phyloP scores from a whole-genome alignment of 169 alveolate species.

The Plasmodium chabaudi region DNA sequence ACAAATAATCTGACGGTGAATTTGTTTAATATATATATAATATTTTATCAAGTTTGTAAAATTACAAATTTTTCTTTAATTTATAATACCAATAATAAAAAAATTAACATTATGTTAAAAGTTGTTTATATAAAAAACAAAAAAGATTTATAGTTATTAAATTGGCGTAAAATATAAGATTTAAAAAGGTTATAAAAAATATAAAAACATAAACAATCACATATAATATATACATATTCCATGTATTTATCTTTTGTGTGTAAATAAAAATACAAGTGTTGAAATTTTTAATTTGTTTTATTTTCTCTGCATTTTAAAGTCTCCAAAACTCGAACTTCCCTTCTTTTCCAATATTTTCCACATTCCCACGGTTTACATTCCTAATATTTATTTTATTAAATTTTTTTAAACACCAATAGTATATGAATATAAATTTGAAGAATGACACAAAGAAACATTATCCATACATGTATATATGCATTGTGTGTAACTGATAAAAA shows the following conservation, averaged over 20 bases:
- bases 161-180: too few species aligned
- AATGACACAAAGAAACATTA: background rate
- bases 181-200: too few species aligned
- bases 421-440: background rate
- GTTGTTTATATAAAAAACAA: too few species aligned
- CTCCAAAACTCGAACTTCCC: slow-evolving; percentile 23
- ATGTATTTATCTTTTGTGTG: background rate
- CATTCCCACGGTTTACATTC: slow-evolving; percentile 26
- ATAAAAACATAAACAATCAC: too few species aligned
- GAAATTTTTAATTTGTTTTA: background rate
- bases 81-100: too few species aligned
- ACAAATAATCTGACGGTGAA: too few species aligned
- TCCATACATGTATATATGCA: background rate
- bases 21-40: too few species aligned
- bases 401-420: background rate
- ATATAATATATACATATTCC: too few species aligned
- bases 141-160: too few species aligned
- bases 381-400: background rate
- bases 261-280: background rate
- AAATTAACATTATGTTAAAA: too few species aligned
- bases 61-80: too few species aligned
- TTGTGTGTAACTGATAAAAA: background rate
- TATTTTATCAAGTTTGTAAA: too few species aligned
- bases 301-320: slow-evolving; percentile 39
- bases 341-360: slow-evolving; percentile 71